Percentiles rank a stretch among this genome's conserved stretches.
Evolutionary conservation across 2,329 filamentous ascomycete genomes (phyloP).

Genomic region (Grosmannia penicillata): DNA sequence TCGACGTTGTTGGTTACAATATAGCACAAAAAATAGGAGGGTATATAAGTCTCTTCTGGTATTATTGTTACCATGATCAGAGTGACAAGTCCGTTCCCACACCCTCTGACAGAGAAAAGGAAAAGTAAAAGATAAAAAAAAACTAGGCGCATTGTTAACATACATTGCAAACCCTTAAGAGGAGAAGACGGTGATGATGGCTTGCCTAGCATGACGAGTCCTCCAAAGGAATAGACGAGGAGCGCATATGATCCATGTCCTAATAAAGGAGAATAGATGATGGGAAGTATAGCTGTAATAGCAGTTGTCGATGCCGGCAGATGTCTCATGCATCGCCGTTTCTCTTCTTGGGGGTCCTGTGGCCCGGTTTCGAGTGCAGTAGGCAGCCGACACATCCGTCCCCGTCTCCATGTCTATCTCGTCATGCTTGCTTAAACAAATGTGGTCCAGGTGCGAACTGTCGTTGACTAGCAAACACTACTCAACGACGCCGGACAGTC

Average conservation of each 20-base stretch:
- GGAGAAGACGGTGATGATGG: conserved; percentile 54
- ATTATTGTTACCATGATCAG: conserved; percentile 3
- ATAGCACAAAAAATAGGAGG: neutral
- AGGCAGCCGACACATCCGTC: neutral
- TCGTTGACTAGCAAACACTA: neutral
- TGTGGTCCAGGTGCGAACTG: neutral
- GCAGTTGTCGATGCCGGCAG: neutral
- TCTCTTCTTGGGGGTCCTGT: conserved; percentile 2
- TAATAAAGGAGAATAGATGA: neutral
- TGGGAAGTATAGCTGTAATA: neutral
- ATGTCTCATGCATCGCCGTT: neutral
- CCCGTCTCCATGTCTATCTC: neutral
- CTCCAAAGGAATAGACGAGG: neutral
- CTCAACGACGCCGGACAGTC: too few relatives aligned
- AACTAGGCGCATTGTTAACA: conserved; percentile 37
- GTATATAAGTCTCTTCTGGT: conserved; percentile 1
- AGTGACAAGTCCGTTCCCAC: neutral
- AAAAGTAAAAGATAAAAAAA: neutral
- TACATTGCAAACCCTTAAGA: conserved; percentile 42
- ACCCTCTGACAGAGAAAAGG: neutral
- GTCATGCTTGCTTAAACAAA: neutral
- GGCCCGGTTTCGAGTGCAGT: neutral
- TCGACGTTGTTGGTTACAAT: conserved; percentile 1
- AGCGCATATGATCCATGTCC: neutral
- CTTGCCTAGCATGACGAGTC: conserved; percentile 40